Conservation (phyloP, 495 filamentous ascomycete genomes). For the Xanthoparmelia taractica region DNA sequence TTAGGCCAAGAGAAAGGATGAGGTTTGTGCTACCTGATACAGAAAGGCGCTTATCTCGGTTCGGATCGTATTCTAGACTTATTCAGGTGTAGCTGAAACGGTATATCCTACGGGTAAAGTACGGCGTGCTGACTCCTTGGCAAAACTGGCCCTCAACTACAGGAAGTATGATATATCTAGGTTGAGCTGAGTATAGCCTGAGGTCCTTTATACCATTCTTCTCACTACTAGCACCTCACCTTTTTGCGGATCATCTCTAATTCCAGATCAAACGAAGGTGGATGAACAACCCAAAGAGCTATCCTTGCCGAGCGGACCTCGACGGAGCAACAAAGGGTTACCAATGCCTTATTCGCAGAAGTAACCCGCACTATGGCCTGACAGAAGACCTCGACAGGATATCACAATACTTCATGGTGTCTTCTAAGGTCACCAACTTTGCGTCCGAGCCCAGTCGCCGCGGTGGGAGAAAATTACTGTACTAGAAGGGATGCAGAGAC, state of each 20-base stretch:
- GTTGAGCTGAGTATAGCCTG: background rate
- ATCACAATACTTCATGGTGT: background rate
- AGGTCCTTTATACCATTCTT: background rate
- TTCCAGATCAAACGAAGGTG: background rate
- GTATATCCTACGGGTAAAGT: too few relatives aligned
- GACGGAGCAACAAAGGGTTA: conserved; percentile 2
- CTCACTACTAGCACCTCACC: background rate
- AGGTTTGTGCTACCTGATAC: conserved; percentile 3
- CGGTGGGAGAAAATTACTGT: background rate
- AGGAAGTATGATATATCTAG: background rate
- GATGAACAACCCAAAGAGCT: background rate
- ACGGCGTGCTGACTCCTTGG: background rate
- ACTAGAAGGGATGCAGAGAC: conserved; percentile 1
- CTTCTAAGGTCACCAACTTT: background rate
- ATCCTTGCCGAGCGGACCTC: conserved; percentile 9
- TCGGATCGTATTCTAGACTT: conserved; percentile 2
- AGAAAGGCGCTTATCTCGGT: background rate
- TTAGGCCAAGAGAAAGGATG: background rate
- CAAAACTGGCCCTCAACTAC: background rate
- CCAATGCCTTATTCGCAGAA: background rate
- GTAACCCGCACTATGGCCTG: conserved; percentile 2
- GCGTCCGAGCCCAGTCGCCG: background rate
- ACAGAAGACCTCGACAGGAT: background rate
- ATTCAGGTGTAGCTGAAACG: too few relatives aligned
- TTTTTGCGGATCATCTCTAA: background rate